Evolutionary conservation across 73 alveolate species (phyloP).

Genomic region (Paramecium primaurelia): DNA sequence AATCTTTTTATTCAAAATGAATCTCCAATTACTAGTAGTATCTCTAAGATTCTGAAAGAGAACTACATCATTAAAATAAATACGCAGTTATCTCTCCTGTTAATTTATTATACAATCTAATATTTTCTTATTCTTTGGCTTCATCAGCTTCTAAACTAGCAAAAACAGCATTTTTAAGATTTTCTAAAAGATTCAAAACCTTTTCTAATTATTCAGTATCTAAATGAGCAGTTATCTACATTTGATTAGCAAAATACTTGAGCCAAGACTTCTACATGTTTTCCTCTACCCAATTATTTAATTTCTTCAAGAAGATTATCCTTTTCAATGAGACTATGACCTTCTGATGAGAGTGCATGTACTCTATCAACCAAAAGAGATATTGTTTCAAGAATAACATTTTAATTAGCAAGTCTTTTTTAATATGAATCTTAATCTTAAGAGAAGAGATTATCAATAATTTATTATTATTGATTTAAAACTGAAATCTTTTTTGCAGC

Average conservation of each 20-base stretch:
- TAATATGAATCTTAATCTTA: not conserved
- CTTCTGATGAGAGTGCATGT: not conserved
- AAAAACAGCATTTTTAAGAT: not conserved
- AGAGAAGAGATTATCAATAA: constrained; percentile 1
- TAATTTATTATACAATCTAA: not conserved
- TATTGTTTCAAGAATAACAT: constrained; percentile 5
- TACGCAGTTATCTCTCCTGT: constrained; percentile 2
- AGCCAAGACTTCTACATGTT: constrained; percentile 34
- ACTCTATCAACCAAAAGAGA: not conserved
- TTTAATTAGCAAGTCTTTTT: not conserved
- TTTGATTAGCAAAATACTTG: not conserved
- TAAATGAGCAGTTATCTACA: constrained; percentile 30
- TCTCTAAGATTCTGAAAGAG: not conserved
- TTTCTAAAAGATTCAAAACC: not conserved
- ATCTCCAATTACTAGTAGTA: not conserved
- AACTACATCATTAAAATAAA: not conserved
- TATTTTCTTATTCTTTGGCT: constrained; percentile 31
- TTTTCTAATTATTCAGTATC: not conserved
- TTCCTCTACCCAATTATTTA: constrained; percentile 3
- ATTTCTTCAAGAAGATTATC: not conserved
- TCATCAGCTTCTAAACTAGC: constrained; percentile 36
- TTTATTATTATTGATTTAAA: not conserved
- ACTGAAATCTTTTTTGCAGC: not conserved
- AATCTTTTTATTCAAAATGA: not conserved
- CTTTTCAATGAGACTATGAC: constrained; percentile 18